Conservation (phyloP, 2,329 filamentous ascomycete genomes). For the Alternaria sp. region DNA sequence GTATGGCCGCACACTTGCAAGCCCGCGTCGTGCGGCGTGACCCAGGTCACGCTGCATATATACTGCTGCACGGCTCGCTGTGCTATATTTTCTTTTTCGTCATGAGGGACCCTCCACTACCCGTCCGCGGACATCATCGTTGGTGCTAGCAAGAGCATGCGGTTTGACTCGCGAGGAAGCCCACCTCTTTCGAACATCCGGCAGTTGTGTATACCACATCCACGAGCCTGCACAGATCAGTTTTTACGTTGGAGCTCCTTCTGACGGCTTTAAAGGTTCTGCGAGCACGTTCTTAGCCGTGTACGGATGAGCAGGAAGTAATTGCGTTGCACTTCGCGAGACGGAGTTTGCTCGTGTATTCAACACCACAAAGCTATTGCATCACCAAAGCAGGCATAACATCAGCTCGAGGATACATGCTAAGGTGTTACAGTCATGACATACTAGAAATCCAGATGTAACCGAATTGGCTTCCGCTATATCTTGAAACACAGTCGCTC, state of each 20-base stretch:
- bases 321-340: background rate
- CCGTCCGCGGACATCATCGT: background rate
- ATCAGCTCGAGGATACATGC: background rate
- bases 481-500: background rate
- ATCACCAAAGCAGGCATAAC: background rate
- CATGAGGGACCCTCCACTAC: background rate
- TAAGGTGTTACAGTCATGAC: background rate
- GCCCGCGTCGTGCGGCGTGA: background rate
- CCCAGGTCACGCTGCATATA: slow-evolving; percentile 15
- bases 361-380: background rate
- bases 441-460: background rate
- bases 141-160: background rate
- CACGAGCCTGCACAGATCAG: background rate
- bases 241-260: background rate
- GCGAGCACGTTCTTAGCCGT: background rate
- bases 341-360: background rate
- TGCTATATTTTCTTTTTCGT: background rate
- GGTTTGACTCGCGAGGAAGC: background rate
- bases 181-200: background rate
- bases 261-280: background rate
- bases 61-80: background rate
- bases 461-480: background rate
- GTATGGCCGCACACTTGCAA: slow-evolving; percentile 7
- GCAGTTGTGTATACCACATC: background rate
- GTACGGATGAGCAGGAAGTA: background rate